Base-by-base conservation (phyloP, 192 early-diverging fungal genomes). In the Geosiphon pyriformis region DNA sequence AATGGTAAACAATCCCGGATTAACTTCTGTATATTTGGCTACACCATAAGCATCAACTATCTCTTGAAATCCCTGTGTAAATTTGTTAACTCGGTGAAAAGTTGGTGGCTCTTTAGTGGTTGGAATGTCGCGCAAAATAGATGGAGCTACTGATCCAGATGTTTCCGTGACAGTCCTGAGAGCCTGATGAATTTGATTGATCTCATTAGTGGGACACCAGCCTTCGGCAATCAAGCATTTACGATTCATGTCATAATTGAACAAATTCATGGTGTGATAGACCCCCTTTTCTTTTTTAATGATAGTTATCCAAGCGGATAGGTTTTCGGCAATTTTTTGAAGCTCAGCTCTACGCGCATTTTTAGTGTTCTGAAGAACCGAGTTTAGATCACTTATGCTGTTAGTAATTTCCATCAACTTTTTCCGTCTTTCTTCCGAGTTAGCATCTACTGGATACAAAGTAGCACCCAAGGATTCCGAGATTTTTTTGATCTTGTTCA, bases 1-100 rank as follows among this genome's bases (percentile, higher is more conserved):
- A 12, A 90, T 73, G 0, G 97, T 97, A 62, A 96, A 99, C 32
- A 99, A 83, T 48, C 94, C 97, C 18, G 97, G 97, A 74, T 99
- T 99, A 66, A 98, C 94, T 80, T 99, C 97, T 65, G 90, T 85
- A 72, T 96, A 96, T 70, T 83, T 86, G 42, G 97, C 93, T 70
- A 97, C 85, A 60, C 97, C 97, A 74, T 99, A 99, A 0, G 97
- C 92, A 72, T 98, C 93, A 20, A 99, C 90, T 68, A 99, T 95
- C 61, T 80, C 88, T 79, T 99, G 97, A 82, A 99, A 99, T 12
- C 89, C 92, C n/a, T 75, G 78, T 0, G 97, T 98, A 70, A 97
- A 92, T 74, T 95, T 94, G 88, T 99, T 99, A 59, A 92, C 91
- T 56, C 88, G 88, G 68, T 95, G 89, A 75, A 82, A 98, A 4